These are phyloP conservation scores for Nakaseomyces delphensis DNA, from an alignment of 1,139 yeast species.

Conservation along the genomic window DNA sequence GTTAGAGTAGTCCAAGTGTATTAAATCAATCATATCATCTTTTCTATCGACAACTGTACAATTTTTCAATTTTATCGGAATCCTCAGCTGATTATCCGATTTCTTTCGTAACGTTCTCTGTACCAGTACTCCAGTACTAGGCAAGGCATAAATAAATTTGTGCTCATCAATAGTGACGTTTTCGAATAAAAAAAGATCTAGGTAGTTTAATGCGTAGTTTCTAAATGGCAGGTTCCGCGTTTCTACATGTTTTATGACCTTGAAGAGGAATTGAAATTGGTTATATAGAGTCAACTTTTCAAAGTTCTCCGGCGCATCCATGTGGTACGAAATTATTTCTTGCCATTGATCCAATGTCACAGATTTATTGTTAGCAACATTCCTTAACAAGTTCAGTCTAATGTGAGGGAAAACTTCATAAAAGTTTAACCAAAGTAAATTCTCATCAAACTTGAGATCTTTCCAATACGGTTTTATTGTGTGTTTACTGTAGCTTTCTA, in stretches of 20 bases:
- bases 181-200: conserved; percentile 25
- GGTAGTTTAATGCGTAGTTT: conserved; percentile 30
- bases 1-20: conserved; percentile 27
- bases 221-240: conserved; percentile 28
- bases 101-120: conserved; percentile 14
- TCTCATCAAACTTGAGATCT: conserved; percentile 26
- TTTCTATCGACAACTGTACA: conserved; percentile 23
- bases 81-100: conserved; percentile 11
- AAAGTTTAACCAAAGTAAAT: conserved; percentile 20
- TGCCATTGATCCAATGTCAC: conserved; percentile 37
- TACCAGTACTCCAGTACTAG: conserved; percentile 27
- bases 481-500: conserved; percentile 8
- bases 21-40: conserved; percentile 18
- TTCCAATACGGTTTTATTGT: conserved; percentile 25
- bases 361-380: conserved; percentile 29
- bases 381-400: conserved; percentile 35
- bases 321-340: conserved; percentile 38
- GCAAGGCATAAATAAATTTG: conserved; percentile 25
- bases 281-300: conserved; percentile 31
- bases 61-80: conserved; percentile 29
- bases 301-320: conserved; percentile 33
- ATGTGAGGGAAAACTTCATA: conserved; percentile 12
- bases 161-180: conserved; percentile 19
- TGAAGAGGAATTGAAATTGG: conserved; percentile 41
- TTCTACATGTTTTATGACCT: conserved; percentile 35